Percentiles rank a stretch among this genome's conserved stretches.
These are phyloP conservation scores for Crataegus laevigata DNA, from an alignment of 306 rosid genomes.

Conservation along the genomic window DNA sequence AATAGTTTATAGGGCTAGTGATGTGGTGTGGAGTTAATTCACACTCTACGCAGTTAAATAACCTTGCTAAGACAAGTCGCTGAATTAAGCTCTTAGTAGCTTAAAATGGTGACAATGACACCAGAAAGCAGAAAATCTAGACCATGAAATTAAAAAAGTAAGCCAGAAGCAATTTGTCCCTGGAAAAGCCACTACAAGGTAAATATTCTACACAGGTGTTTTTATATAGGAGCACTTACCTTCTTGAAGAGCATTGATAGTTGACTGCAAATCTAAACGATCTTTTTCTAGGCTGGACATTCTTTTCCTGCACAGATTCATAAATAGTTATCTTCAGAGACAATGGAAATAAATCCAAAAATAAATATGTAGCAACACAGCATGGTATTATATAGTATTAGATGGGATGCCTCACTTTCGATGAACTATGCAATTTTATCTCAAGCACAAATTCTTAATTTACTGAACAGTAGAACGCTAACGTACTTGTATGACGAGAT, in stretches of 20 bases:
- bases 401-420: too few species aligned
- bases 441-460: neutral
- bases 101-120: neutral
- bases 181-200: too few species aligned
- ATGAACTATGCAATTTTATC: too few species aligned
- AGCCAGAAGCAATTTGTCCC: too few species aligned
- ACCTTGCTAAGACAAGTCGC: neutral
- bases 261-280: slow-evolving; percentile 75
- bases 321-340: slow-evolving; percentile 13
- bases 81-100: neutral
- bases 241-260: slow-evolving; percentile 84
- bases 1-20: neutral
- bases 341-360: neutral
- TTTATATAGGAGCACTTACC: slow-evolving; percentile 28
- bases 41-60: neutral
- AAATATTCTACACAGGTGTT: too few species aligned
- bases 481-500: slow-evolving; percentile 70
- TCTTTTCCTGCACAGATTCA: slow-evolving; percentile 60
- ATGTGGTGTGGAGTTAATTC: neutral
- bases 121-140: neutral
- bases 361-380: neutral
- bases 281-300: slow-evolving; percentile 81
- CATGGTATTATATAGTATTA: neutral
- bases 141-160: neutral
- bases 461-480: slow-evolving; percentile 4